Base-by-base conservation (phyloP, 2,329 filamentous ascomycete species). In the Emergomyces pasteurianus region DNA sequence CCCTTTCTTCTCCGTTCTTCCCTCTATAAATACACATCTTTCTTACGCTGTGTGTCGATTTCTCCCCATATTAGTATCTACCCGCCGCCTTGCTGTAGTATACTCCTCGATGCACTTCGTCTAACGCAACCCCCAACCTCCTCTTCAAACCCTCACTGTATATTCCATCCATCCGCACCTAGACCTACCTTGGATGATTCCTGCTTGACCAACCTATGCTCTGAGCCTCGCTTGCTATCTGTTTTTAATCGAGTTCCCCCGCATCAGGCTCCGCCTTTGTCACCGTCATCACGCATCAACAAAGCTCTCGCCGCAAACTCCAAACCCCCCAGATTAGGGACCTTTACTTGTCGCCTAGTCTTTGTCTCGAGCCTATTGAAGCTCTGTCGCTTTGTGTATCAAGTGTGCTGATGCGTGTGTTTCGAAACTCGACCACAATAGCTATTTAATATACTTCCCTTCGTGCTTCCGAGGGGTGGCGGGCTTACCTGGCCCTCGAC, bases 281-380 rank as follows among this genome's bases (percentile, higher is more conserved):
- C n/a, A 18, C 18, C 40, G n/a, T 31, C 34, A 12, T 10, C n/a
- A 18, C 53, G 42, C 23, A 28, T 57, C 38, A 57, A 57, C 54
- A 43, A 57, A 43, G 52, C 52, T 54, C n/a, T 21, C 23, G 14
- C 54, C 16, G 38, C 38, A 4, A 38, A 18, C 23, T n/a, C 43
- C 40, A 57, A 57, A 42, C 3, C 14, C 21, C 16, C 53, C 54
- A 28, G 21, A 57, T 42, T 46, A 43, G 23, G 36, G 4, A 7
- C 53, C 4, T 6, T 26, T 31, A 6, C 54, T 43, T 34, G 12
- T 43, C 16, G 23, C 38, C 38, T 43, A 23, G 28, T 43, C 54
- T 57, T 57, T 57, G 54, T 57, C 23, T 57, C 38, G 36, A 57
- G 54, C 38, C 14, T 23, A 46, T 57, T 38, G 38, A 43, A 57